Evolutionary conservation across 2,329 filamentous ascomycete species (phyloP), one percentile per base, ranked within the genome.

Genomic region (Aspergillus vadensis): DNA sequence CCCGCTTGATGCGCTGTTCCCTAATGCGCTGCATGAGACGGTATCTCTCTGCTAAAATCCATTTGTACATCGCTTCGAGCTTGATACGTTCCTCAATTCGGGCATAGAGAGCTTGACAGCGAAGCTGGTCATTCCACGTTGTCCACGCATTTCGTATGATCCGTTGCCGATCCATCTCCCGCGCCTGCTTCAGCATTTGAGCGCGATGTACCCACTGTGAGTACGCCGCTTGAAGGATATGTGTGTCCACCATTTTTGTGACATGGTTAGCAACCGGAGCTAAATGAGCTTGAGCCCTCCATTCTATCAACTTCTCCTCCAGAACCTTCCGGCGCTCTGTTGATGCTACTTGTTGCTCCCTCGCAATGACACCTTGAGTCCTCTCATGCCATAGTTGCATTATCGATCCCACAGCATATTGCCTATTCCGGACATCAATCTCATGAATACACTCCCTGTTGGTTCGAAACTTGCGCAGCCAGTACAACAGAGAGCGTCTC

Each of bases 111-210:
- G 81, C 80, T 65, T 82, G 78, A 62, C 79, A 82, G 17, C 86
- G 84, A 15, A 88, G 77, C 15, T 77, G 76, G 66, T 88, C 84
- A 63, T 88, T 88, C 87, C 87, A 89, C 10, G 77, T 76, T 1
- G 81, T 86, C 78, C 84, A 86, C 3, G 83, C 79, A 69, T 85
- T 86, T 53, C 81, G 81, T 53, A 87, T 68, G 27, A 88, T 70
- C 49, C 85, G 82, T 64, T 78, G 71, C 10, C 76, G 80, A 68
- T 88, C 80, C 32, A 84, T 74, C 53, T 79, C 73, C 21, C 76
- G 73, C 17, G 86, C 86, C 65, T 81, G 76, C 50, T 74, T 75
- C 36, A 80, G 75, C 65, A 81, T 76, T 41, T 74, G 70, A 52
- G 77, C 64, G 51, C 78, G 80, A 23, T 77, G 72, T 14, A 78